Base-by-base conservation (phyloP, 2,329 filamentous ascomycete species). In the Hirsutella thompsonii region DNA sequence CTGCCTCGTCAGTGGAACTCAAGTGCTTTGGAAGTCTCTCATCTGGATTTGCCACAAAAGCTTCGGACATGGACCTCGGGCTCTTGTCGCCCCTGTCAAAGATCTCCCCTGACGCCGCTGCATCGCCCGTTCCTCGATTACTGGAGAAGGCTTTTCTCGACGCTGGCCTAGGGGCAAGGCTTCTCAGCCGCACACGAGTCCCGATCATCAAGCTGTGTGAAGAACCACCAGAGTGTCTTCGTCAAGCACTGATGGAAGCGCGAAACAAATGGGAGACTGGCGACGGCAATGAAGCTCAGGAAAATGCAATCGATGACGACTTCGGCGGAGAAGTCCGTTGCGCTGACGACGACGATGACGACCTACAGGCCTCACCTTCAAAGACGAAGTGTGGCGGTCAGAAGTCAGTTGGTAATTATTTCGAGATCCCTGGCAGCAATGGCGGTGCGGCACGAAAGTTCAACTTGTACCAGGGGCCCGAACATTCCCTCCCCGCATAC, bases 51-150 rank as follows among this genome's bases (percentile, higher is more conserved):
- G 89, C 85, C 3, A 87, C 84, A 10, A 83, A 83, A 51, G 77
- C 79, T n/a, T 90, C 88, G 1, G 88, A 94, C 53, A 87, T 94
- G 81, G 89, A 95, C 58, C 72, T 94, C 23, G 83, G 81, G 8
- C 72, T 94, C 28, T 66, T 92, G 5, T 81, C 83, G 1, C 75
- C 74, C 3, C 61, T 70, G 38, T 81, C 81, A 2, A 55, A 59
- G 18, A 62, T 70, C 36, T 65, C 72, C 39, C 68, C 71, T 3
- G 70, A 76, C 45, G 65, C 66, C 13, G 56, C 69, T 14, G 70
- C 70, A 26, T 80, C 76, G 5, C 67, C 72, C 1, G 79, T 92
- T 42, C 86, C 86, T 2, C 74, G 84, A 20, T 55, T 89, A 6
- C 60, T 94, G 2, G 86, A 93, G 54, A 83, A 81, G 55, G 76